These are phyloP conservation scores for Fusarium papillatum DNA, from an alignment of 2,329 filamentous ascomycete genomes.

Conservation along the genomic window DNA sequence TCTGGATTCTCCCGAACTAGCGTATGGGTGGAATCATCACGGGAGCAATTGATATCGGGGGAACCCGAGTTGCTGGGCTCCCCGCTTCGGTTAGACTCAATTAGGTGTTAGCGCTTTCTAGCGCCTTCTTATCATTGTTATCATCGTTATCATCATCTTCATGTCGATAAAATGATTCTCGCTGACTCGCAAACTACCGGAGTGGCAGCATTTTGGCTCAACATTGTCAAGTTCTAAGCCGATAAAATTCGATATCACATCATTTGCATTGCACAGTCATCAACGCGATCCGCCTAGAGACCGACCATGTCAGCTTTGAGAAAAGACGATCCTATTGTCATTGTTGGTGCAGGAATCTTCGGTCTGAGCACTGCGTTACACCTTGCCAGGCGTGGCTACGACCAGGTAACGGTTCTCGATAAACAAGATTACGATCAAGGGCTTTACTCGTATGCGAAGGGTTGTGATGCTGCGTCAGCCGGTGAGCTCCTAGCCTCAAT, in stretches of 20 bases:
- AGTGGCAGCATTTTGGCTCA: neutral
- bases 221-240: neutral
- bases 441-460: conserved; percentile 55
- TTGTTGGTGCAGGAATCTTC: conserved; percentile 41
- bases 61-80: conserved; percentile 15
- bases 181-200: neutral
- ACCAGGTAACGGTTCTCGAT: conserved; percentile 62
- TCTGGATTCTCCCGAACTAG: conserved; percentile 28
- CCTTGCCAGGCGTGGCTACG: conserved; percentile 56
- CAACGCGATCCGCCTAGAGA: neutral
- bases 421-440: conserved; percentile 56
- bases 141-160: neutral
- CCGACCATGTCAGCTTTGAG: neutral
- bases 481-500: conserved; percentile 36
- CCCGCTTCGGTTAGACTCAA: neutral
- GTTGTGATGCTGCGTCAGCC: conserved; percentile 57
- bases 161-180: neutral
- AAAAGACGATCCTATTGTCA: conserved; percentile 22
- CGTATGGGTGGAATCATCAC: neutral
- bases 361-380: conserved; percentile 52
- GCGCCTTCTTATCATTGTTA: neutral
- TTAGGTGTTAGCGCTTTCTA: neutral
- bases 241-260: neutral
- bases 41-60: conserved; percentile 7
- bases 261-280: neutral